Evolutionary conservation across 768 basidiomycete genomes (phyloP).

Genomic region (Cubamyces lactineus): DNA sequence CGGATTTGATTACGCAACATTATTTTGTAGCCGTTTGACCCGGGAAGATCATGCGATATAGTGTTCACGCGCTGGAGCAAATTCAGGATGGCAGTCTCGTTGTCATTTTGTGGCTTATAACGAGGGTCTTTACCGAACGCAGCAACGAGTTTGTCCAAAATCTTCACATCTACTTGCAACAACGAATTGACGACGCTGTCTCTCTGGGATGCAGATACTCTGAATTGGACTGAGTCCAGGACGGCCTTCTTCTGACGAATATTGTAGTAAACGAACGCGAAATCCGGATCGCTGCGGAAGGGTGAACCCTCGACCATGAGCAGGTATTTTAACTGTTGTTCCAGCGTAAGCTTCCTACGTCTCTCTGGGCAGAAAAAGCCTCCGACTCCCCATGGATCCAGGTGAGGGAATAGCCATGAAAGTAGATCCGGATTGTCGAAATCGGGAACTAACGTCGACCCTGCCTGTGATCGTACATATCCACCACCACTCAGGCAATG

Average conservation of each 20-base stretch:
- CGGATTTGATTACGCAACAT: not conserved
- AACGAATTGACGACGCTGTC: no score
- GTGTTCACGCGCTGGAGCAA: not conserved
- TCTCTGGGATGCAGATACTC: not conserved
- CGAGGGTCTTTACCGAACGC: no score
- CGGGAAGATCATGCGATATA: not conserved
- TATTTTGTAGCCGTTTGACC: not conserved
- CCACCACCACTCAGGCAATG: no score
- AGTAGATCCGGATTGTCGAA: no score
- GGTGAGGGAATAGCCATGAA: no score
- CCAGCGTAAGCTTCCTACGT: not conserved
- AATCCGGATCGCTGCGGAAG: conserved; percentile 15
- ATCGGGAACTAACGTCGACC: no score
- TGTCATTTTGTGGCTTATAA: no score
- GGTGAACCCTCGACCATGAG: conserved; percentile 5
- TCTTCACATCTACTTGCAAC: no score
- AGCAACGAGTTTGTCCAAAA: no score
- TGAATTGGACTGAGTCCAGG: not conserved
- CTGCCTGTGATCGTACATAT: no score
- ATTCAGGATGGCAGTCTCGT: not conserved
- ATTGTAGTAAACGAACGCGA: conserved; percentile 25
- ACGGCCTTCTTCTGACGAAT: conserved; percentile 26
- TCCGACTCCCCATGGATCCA: no score
- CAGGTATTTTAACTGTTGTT: not conserved
- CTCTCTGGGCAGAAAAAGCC: no score